phyloP scores from a whole-genome alignment of 2,329 filamentous ascomycete species.

The Neofusicoccum kwambonambiense region DNA sequence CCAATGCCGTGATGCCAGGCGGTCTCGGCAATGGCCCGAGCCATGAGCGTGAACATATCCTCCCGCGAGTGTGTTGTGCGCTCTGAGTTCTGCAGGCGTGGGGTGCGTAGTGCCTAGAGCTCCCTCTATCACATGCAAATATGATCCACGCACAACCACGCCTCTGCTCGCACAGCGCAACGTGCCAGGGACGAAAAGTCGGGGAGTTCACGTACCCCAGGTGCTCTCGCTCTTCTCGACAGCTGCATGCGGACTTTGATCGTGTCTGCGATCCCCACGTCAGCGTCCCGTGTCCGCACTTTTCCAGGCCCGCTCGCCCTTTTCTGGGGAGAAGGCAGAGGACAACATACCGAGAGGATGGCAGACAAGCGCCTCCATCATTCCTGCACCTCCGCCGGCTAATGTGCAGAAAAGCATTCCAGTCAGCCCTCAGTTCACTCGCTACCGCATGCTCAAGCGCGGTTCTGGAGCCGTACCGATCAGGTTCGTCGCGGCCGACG shows the following conservation, averaged over 20 bases:
- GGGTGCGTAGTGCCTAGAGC: too few species aligned
- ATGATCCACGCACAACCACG: not conserved
- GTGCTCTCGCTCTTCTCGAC: constrained; percentile 76
- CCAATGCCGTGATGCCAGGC: not conserved
- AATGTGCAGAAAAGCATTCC: constrained; percentile 20
- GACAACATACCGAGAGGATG: constrained; percentile 78
- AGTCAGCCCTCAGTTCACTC: not conserved
- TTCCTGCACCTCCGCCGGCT: constrained; percentile 95
- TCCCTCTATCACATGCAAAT: not conserved
- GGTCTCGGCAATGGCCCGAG: not conserved
- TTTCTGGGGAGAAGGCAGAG: not conserved
- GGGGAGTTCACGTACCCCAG: constrained; percentile 60
- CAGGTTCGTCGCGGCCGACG: constrained; percentile 84
- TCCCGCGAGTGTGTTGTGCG: not conserved
- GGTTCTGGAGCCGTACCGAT: constrained; percentile 63
- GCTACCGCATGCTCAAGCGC: not conserved
- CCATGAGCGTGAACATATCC: too few species aligned
- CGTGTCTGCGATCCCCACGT: constrained; percentile 63
- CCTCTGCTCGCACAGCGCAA: not conserved
- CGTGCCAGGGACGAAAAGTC: not conserved
- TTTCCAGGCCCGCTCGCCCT: not conserved
- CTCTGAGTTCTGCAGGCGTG: too few species aligned
- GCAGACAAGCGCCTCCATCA: constrained; percentile 98
- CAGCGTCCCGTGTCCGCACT: constrained; percentile 18
- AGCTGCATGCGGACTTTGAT: constrained; percentile 99